Evolutionary conservation across 768 basidiomycete species (phyloP).

Genomic region (Porpolomopsis calyptriformis): DNA sequence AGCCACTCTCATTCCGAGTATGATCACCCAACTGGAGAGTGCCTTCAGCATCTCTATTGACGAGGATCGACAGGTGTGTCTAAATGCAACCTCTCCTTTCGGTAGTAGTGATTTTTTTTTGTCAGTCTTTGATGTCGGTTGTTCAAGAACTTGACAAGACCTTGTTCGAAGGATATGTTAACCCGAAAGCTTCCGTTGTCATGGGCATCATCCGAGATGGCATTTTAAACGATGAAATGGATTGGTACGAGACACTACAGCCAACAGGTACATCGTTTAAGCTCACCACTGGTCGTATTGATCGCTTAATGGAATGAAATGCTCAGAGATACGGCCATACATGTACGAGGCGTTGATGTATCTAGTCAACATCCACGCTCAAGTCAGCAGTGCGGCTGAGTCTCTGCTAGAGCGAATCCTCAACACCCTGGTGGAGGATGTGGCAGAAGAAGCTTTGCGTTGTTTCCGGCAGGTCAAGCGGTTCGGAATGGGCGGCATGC

Average conservation of each 20-base stretch:
- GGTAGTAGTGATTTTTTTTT: slow-evolving; percentile 7
- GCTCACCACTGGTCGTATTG: background rate
- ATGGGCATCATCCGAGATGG: slow-evolving; percentile 64
- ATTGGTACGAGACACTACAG: slow-evolving; percentile 91
- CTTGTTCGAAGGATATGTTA: slow-evolving; percentile 80
- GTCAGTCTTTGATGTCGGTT: slow-evolving; percentile 62
- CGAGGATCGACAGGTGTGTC: slow-evolving; percentile 58
- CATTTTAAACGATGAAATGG: slow-evolving; percentile 69
- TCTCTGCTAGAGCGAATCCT: slow-evolving; percentile 75
- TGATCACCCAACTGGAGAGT: slow-evolving; percentile 71
- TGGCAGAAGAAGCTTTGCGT: slow-evolving; percentile 72
- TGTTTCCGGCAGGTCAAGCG: slow-evolving; percentile 83
- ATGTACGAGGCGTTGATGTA: slow-evolving; percentile 84
- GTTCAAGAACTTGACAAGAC: slow-evolving; percentile 79
- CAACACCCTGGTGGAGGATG: slow-evolving; percentile 67
- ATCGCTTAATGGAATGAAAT: slow-evolving; percentile 1
- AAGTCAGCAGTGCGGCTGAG: slow-evolving; percentile 73
- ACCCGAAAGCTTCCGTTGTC: slow-evolving; percentile 65
- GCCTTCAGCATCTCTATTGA: slow-evolving; percentile 62
- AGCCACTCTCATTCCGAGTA: slow-evolving; percentile 57
- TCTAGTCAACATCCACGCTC: slow-evolving; percentile 86
- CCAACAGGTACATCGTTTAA: slow-evolving; percentile 56
- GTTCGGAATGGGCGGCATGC: slow-evolving; percentile 98
- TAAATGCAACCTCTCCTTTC: slow-evolving; percentile 5
- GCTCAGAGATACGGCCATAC: slow-evolving; percentile 79